phyloP scores from a whole-genome alignment of 257 asterid species.

The Schizonepeta tenuifolia region DNA sequence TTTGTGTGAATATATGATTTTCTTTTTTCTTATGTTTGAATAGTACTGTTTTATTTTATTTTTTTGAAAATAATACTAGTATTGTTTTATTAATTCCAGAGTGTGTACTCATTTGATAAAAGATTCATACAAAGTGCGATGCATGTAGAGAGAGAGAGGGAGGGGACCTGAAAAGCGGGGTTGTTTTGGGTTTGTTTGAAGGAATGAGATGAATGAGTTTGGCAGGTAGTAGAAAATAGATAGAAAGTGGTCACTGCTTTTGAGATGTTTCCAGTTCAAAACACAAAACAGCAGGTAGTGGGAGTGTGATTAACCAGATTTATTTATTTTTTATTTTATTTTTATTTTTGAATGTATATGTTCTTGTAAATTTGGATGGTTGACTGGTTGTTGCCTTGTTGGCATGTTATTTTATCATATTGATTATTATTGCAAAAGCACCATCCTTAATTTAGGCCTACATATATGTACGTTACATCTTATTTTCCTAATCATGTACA shows the following conservation, averaged over 20 bases:
- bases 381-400: too few relatives aligned
- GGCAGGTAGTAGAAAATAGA: slow-evolving; percentile 49
- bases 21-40: not conserved
- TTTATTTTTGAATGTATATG: not conserved
- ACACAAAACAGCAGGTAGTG: slow-evolving; percentile 47
- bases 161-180: slow-evolving; percentile 21
- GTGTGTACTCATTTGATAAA: slow-evolving; percentile 18
- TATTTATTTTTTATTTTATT: not conserved
- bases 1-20: slow-evolving; percentile 40
- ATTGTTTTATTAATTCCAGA: slow-evolving; percentile 1
- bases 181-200: slow-evolving; percentile 18
- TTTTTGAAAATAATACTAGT: too few relatives aligned
- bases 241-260: slow-evolving; percentile 48
- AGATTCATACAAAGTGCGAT: slow-evolving; percentile 9
- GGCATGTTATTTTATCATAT: slow-evolving; percentile 30
- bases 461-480: not conserved
- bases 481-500: not conserved
- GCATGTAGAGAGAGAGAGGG: not conserved
- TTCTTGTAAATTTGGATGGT: slow-evolving; percentile 34
- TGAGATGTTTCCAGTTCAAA: slow-evolving; percentile 43
- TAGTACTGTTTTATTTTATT: not conserved
- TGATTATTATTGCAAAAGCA: not conserved
- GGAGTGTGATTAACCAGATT: slow-evolving; percentile 21
- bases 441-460: slow-evolving; percentile 5
- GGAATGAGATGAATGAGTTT: slow-evolving; percentile 37